These are phyloP conservation scores for Neurospora sp. DNA, from an alignment of 495 filamentous ascomycete genomes.

Conservation along the genomic window DNA sequence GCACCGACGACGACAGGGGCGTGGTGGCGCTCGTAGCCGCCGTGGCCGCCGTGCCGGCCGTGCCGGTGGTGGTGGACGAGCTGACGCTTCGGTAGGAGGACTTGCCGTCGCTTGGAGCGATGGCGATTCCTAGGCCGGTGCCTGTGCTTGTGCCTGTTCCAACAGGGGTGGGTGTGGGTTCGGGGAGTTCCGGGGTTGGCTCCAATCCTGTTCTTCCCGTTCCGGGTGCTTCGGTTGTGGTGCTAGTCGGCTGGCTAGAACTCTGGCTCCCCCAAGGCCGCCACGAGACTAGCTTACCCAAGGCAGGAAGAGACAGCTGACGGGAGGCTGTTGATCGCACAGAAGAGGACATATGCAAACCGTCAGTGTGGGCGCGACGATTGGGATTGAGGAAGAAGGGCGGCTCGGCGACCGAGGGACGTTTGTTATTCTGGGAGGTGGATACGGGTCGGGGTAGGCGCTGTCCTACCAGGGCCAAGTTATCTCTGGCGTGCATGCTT, in stretches of 20 bases:
- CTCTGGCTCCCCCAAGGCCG: conserved; percentile 28
- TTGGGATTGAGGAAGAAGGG: conserved; percentile 10
- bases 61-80: not conserved
- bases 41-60: not conserved
- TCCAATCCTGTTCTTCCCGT: not conserved
- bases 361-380: conserved; percentile 1
- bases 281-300: conserved; percentile 36
- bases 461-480: conserved; percentile 21
- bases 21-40: not conserved
- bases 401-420: not conserved
- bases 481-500: conserved; percentile 29
- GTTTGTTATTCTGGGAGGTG: not conserved
- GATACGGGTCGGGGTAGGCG: conserved; percentile 6
- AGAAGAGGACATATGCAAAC: conserved; percentile 15
- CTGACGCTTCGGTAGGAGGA: not conserved
- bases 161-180: not conserved
- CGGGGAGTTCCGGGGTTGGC: not conserved
- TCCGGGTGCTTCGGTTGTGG: not conserved
- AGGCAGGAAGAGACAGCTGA: conserved; percentile 13
- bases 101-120: not conserved
- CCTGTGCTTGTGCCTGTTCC: not conserved
- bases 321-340: not conserved
- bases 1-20: not conserved
- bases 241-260: not conserved
- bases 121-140: not conserved